Evolutionary conservation across 148 eudicot genomes (phyloP).

Genomic region (Chenopodium berlandieri): DNA sequence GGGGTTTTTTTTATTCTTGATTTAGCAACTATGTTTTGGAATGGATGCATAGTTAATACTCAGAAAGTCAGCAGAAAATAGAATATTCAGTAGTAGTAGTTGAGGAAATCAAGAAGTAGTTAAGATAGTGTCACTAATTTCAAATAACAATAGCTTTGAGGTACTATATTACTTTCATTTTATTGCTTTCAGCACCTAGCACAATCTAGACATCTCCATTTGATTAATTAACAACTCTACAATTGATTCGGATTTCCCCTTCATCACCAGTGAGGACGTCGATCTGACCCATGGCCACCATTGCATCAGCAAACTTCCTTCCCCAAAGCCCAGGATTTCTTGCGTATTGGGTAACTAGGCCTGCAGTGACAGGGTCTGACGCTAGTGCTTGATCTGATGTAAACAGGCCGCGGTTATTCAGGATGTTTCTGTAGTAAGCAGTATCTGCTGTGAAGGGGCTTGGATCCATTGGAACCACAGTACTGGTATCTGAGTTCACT

Average conservation of each 20-base stretch:
- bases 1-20: background rate
- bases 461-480: constrained; percentile 74
- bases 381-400: constrained; percentile 67
- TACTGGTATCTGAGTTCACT: constrained; percentile 33
- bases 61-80: background rate
- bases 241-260: constrained; percentile 65
- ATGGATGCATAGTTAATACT: background rate
- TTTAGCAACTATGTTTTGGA: background rate
- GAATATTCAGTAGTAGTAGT: background rate
- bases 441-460: constrained; percentile 47
- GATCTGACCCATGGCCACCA: constrained; percentile 74
- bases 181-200: constrained; percentile 2
- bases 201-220: background rate
- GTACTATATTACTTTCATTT: constrained; percentile 5
- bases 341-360: constrained; percentile 51
- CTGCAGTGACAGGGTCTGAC: constrained; percentile 34
- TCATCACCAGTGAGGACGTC: constrained; percentile 57
- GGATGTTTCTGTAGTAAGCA: constrained; percentile 51
- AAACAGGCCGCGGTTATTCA: constrained; percentile 56
- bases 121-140: background rate
- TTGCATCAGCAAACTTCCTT: constrained; percentile 59
- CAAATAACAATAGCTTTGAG: background rate
- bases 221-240: constrained; percentile 51
- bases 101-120: constrained; percentile 3
- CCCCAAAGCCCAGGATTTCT: constrained; percentile 42